A percentile compares a stretch with the other conserved stretches of the same genome.
Conservation (phyloP, 1,284 basidiomycete species). For the Marasmius sp. region DNA sequence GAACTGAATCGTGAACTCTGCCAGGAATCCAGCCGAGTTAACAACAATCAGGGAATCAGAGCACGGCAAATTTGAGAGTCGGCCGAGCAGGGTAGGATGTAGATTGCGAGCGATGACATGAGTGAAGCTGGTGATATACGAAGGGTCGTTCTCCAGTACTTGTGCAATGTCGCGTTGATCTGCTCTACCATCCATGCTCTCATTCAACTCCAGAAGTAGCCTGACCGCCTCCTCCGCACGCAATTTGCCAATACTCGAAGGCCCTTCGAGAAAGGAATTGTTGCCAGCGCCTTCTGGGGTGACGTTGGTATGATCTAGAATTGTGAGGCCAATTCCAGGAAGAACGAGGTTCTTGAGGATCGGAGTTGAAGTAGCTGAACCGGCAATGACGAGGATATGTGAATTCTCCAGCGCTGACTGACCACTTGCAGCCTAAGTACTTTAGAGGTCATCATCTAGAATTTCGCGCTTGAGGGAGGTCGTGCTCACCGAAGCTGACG, state of each 20-base stretch:
- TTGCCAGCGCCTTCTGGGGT: slow-evolving; percentile 83
- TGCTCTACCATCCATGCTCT: slow-evolving; percentile 75
- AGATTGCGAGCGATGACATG: slow-evolving; percentile 87
- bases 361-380: slow-evolving; percentile 79
- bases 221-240: slow-evolving; percentile 82
- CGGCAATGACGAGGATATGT: slow-evolving; percentile 80
- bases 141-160: slow-evolving; percentile 55
- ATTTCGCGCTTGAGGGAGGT: slow-evolving; percentile 30
- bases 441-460: slow-evolving; percentile 27
- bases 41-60: slow-evolving; percentile 60
- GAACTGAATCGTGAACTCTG: slow-evolving; percentile 84
- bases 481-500: slow-evolving; percentile 80
- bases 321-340: slow-evolving; percentile 89
- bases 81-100: slow-evolving; percentile 50
- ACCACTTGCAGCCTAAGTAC: slow-evolving; percentile 94
- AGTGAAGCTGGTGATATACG: slow-evolving; percentile 61
- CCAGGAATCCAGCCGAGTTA: slow-evolving; percentile 83
- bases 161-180: slow-evolving; percentile 57
- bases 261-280: slow-evolving; percentile 90
- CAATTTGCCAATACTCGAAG: slow-evolving; percentile 73
- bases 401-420: slow-evolving; percentile 90
- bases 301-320: slow-evolving; percentile 71
- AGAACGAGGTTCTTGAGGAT: slow-evolving; percentile 95
- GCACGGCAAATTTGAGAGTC: slow-evolving; percentile 72
- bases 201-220: slow-evolving; percentile 80